A percentile compares a stretch with the other conserved stretches of the same genome.
Evolutionary conservation across 2,329 filamentous ascomycete species (phyloP).

Genomic region (Colletotrichum filicis): DNA sequence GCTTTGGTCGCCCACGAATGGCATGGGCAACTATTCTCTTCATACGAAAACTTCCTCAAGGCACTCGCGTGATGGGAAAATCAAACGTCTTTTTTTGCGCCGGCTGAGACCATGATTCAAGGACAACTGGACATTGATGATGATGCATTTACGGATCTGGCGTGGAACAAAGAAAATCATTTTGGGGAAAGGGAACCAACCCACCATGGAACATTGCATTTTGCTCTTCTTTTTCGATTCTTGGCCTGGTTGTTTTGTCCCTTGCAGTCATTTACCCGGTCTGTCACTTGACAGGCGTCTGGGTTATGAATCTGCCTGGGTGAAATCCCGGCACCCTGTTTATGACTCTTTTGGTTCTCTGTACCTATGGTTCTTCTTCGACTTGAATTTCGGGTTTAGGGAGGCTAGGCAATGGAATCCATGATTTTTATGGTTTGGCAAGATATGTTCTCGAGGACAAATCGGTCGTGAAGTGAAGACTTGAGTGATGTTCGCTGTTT

Average conservation of each 20-base stretch:
- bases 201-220: slow-evolving; percentile 31
- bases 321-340: neutral
- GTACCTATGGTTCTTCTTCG: slow-evolving; percentile 26
- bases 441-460: neutral
- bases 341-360: slow-evolving; percentile 26
- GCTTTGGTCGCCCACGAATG: slow-evolving; percentile 34
- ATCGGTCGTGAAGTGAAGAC: neutral
- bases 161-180: slow-evolving; percentile 23
- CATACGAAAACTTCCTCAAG: slow-evolving; percentile 9
- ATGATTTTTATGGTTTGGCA: slow-evolving; percentile 1
- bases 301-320: neutral
- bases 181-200: slow-evolving; percentile 22
- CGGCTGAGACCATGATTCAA: slow-evolving; percentile 25
- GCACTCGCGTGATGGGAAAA: slow-evolving; percentile 34
- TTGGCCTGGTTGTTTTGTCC: neutral
- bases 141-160: slow-evolving; percentile 36
- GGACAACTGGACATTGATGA: slow-evolving; percentile 35
- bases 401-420: slow-evolving; percentile 25
- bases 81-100: neutral
- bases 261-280: neutral
- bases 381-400: slow-evolving; percentile 30
- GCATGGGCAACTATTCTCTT: slow-evolving; percentile 31
- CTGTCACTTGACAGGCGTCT: neutral
- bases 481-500: neutral
- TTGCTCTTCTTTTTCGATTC: slow-evolving; percentile 24